Percentiles rank a stretch among this genome's conserved stretches.
phyloP scores from a whole-genome alignment of 129 eudicot genomes.

The Erigeron canadensis region DNA sequence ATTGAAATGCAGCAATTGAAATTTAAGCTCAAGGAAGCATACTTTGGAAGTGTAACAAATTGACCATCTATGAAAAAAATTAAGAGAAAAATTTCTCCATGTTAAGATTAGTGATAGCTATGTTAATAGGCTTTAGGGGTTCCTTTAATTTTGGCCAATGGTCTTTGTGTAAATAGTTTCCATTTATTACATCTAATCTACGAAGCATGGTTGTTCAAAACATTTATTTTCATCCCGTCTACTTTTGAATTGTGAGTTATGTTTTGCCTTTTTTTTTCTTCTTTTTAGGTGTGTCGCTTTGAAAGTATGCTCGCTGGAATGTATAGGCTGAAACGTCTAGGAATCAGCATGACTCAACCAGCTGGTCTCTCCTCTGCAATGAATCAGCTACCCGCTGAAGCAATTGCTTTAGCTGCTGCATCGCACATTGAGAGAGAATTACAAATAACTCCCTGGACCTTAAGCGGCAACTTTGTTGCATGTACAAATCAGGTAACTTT shows the following conservation, averaged over 20 bases:
- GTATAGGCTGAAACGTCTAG: slow-evolving; percentile 85
- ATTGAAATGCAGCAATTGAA: not conserved
- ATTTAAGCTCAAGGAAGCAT: slow-evolving; percentile 6
- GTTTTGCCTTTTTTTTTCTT: not conserved
- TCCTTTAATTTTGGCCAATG: not conserved
- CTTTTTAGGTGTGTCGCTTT: slow-evolving; percentile 71
- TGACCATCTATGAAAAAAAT: slow-evolving; percentile 1
- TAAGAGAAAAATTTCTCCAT: not conserved
- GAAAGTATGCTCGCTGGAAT: slow-evolving; percentile 98
- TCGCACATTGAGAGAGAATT: slow-evolving; percentile 98
- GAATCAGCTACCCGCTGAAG: slow-evolving; percentile 98
- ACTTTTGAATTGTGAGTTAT: not conserved
- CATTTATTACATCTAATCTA: not conserved
- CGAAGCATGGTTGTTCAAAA: not conserved
- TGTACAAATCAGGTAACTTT: slow-evolving; percentile 84
- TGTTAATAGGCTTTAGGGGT: not conserved
- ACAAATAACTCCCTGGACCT: slow-evolving; percentile 95
- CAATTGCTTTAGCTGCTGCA: slow-evolving; percentile 96
- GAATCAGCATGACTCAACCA: slow-evolving; percentile 83
- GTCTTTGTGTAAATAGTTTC: not conserved
- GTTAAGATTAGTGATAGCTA: not conserved
- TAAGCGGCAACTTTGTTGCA: slow-evolving; percentile 90
- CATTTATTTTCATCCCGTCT: not conserved
- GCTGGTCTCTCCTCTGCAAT: slow-evolving; percentile 86
- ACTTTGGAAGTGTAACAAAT: not conserved